Evolutionary conservation across 2,329 filamentous ascomycete genomes (phyloP).

Genomic region (Metarhizium humberi): DNA sequence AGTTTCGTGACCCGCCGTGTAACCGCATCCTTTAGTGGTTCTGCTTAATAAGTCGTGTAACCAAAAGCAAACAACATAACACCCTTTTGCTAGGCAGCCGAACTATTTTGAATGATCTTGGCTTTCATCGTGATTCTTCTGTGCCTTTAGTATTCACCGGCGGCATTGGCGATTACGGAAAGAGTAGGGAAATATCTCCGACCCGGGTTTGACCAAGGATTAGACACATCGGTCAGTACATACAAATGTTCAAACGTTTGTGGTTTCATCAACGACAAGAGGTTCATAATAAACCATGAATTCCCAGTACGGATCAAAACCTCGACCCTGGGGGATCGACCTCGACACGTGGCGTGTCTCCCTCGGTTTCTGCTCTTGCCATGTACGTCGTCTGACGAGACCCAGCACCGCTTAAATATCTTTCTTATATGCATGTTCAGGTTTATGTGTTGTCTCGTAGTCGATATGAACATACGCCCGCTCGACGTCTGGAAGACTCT

Average conservation of each 20-base stretch:
- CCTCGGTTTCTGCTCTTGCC: not conserved
- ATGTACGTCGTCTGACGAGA: not conserved
- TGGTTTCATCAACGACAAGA: not conserved
- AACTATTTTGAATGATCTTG: too few relatives aligned
- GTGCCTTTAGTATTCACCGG: too few relatives aligned
- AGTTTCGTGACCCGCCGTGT: not conserved
- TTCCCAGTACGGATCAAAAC: too few relatives aligned
- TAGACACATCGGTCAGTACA: not conserved
- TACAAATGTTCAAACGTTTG: not conserved
- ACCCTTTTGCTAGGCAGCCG: not conserved
- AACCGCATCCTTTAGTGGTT: not conserved
- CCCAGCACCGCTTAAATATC: constrained; percentile 32
- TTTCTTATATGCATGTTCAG: constrained; percentile 64
- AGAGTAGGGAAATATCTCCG: too few relatives aligned
- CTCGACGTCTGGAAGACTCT: constrained; percentile 86
- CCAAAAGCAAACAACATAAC: not conserved
- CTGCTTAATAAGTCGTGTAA: not conserved
- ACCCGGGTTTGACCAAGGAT: too few relatives aligned
- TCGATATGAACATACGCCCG: constrained; percentile 94
- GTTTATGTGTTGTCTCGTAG: constrained; percentile 92
- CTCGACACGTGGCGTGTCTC: not conserved
- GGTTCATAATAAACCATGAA: not conserved
- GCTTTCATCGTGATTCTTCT: too few relatives aligned
- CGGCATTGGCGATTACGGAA: too few relatives aligned
- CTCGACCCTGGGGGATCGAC: not conserved